Evolutionary conservation across 2,329 filamentous ascomycete species (phyloP), one percentile per base, ranked within the genome.

Genomic region (Aspergillus floridensis): DNA sequence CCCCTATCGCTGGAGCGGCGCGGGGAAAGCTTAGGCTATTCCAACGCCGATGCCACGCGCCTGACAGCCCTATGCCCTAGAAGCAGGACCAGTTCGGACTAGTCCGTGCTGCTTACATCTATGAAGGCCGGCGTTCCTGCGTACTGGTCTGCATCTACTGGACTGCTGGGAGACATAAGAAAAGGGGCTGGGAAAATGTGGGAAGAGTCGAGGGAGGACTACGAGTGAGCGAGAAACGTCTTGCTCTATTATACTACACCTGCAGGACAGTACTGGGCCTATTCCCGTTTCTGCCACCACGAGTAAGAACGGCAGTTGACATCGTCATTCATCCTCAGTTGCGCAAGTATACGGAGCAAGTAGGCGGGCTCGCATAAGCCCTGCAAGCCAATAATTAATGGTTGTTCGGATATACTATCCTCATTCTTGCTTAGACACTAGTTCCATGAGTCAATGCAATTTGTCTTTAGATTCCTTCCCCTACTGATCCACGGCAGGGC

Each of bases 401-500:
- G 38, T 8, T 44, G 38, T 5, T 44, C 38, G 38, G 38, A 44
- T 44, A 44, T 44, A 19, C 38, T 44, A 44, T 19, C 38, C 16
- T 44, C 38, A 44, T n/a, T 44, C 38, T 44, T 19, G 38, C 48
- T 49, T n/a, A 35, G 16, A 21, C 29, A 21, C 21, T 38, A 55
- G 44, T 44, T 48, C 8, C 21, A n/a, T 44, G 38, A 44, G 12
- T 44, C 38, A 44, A 44, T 44, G 16, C 38, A 44, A 44, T 44
- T 16, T 44, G 38, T 44, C 38, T 44, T 44, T 44, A 8, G 16
- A 19, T 6, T 44, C 38, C 5, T n/a, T 16, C 38, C 38, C 38
- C 38, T 53, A 26, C 56, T 56, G 60, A 19, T 48, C 38, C 7
- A 55, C 62, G 62, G 62, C 58, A 62, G 59, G 59, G 52, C 56